phyloP scores from a whole-genome alignment of 1,139 yeast species.

The Magnusiomyces tetraspermus region DNA sequence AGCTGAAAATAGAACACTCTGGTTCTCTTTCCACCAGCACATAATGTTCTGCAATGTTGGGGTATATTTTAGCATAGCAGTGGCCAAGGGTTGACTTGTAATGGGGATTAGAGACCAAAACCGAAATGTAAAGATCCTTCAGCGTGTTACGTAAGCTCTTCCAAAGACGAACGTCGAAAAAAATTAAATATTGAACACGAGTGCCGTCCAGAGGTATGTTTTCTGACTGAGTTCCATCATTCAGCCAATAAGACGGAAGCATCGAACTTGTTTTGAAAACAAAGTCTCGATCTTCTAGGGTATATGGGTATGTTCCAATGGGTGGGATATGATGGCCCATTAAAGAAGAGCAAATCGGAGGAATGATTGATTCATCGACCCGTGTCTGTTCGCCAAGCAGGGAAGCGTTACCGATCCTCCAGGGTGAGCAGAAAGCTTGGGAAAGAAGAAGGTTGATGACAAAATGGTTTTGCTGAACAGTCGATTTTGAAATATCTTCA shows the following conservation, averaged over 20 bases:
- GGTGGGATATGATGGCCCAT: conserved; percentile 26
- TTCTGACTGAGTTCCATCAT: conserved; percentile 11
- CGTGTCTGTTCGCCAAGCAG: conserved; percentile 3
- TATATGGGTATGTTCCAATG: conserved; percentile 12
- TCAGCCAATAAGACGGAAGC: conserved; percentile 38
- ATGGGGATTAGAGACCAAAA: conserved; percentile 56
- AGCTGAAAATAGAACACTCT: conserved; percentile 64
- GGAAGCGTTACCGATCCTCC: conserved; percentile 38
- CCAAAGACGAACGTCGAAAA: conserved; percentile 66
- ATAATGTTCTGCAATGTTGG: conserved; percentile 66
- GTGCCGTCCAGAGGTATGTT: conserved; percentile 26
- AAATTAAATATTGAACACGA: conserved; percentile 65
- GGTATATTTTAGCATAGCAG: conserved; percentile 78
- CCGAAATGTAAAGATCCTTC: conserved; percentile 60
- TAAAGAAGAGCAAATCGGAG: conserved; percentile 19
- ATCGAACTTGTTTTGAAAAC: conserved; percentile 37
- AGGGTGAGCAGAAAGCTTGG: conserved; percentile 42
- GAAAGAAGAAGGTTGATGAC: conserved; percentile 46
- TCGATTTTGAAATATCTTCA: conserved; percentile 47
- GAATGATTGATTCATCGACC: conserved; percentile 3
- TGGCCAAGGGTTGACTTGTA: conserved; percentile 56
- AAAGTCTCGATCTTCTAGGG: conserved; percentile 5
- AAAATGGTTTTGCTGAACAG: conserved; percentile 43
- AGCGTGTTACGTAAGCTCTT: conserved; percentile 51
- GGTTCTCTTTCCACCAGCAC: conserved; percentile 70